These are phyloP conservation scores for Lagerstroemia speciosa DNA, from an alignment of 345 rosid species.

Conservation along the genomic window DNA sequence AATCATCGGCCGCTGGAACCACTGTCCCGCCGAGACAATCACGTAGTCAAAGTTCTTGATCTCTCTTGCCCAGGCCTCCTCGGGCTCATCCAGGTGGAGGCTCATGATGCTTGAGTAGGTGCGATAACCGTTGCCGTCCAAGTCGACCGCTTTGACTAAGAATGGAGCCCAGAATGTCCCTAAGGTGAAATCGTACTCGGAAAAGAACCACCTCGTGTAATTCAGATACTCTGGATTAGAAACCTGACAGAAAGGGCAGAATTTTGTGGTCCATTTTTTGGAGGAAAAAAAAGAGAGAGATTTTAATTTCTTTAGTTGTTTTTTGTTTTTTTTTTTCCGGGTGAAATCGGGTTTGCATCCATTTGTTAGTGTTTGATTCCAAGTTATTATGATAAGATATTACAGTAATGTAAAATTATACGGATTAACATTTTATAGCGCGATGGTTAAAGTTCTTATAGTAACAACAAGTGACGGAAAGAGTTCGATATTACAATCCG, in stretches of 20 bases:
- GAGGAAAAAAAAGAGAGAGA: no score
- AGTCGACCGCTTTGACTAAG: conserved; percentile 25
- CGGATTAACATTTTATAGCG: no score
- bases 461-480: no score
- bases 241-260: conserved; percentile 22
- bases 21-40: conserved; percentile 32
- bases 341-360: no score
- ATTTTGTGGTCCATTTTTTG: not conserved
- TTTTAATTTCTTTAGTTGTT: no score
- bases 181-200: conserved; percentile 24
- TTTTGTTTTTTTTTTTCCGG: no score
- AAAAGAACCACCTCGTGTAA: conserved; percentile 13
- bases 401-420: no score
- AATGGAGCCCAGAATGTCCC: conserved; percentile 36
- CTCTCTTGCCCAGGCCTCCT: conserved; percentile 24
- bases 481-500: no score
- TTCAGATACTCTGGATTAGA: conserved; percentile 20
- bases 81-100: conserved; percentile 31
- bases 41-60: conserved; percentile 24
- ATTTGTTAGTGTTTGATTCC: no score
- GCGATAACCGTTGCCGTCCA: conserved; percentile 24
- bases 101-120: conserved; percentile 23
- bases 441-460: no score
- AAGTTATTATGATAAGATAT: no score
- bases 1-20: conserved; percentile 37